Evolutionary conservation across 1,139 yeast genomes (phyloP), one percentile per base, ranked within the genome.

Genomic region (Kluyveromyces marxianus): DNA sequence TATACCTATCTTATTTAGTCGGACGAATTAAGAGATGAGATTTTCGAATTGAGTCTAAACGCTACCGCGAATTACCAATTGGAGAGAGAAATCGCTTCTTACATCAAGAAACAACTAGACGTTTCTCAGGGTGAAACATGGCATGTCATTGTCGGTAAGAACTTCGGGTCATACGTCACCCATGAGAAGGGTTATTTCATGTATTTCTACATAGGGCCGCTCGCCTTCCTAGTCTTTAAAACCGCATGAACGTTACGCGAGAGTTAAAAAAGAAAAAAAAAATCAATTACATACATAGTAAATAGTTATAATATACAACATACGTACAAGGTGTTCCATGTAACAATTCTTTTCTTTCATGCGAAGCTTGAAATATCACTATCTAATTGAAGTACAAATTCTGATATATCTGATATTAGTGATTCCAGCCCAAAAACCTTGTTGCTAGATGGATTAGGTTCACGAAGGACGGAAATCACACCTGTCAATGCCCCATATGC

Each of bases 121-220:
- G 67, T 70, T 37, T 63, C 67, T 48, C 83, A 75, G 56, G 96
- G 96, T 1, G 78, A 84, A 39, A 81, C 95, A 26, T 92, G 98
- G 98, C 97, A 92, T 64, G 94, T 89, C 30, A 79, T 92, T 49
- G 97, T 89, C 44, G 99, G 98, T 30, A 81, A 82, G 65, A 85
- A 85, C 59, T 92, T 92, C 67, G 97, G 97, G 3, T 81, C 94
- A 45, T 89, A 84, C 62, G 96, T 94, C 27, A 87, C 97, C 24
- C 98, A 94, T 62, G 90, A 75, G 58, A 66, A 84, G 51, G 95
- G 95, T 27, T 79, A 76, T 60, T 92, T 92, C 63, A 72, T 85
- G 32, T 90, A 92, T 67, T 86, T 87, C 59, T 89, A 88, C 66
- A 72, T 88, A 50, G 96, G 85, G 26, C 82, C 81, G 39, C 69